Evolutionary conservation across 192 early-diverging fungal genomes (phyloP), one percentile per base, ranked within the genome.

Genomic region (Coemansia sp.): DNA sequence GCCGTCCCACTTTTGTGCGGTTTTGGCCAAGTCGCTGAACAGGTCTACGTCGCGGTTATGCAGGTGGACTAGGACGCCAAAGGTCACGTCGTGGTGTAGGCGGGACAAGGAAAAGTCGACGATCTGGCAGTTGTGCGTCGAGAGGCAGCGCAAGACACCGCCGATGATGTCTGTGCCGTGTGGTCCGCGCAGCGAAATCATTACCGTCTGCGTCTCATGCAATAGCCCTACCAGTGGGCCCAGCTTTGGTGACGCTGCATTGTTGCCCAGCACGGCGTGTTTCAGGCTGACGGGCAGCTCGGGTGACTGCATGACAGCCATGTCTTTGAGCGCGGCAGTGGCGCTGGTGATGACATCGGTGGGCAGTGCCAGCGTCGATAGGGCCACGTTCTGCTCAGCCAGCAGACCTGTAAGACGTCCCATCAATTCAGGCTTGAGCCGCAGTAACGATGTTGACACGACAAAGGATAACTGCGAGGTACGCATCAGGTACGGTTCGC

Each of bases 111-210:
- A 91, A 70, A 96, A 94, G 73, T 96, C 94, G 21, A 90, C 88
- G 31, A 96, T 89, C n/a, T 83, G 85, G 70, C 92, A 93, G 19
- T 89, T 77, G 72, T 92, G 87, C 58, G 84, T 87, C 32, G 92
- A 89, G 12, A 93, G 78, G 62, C 90, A 90, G 44, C 87, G 85
- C 10, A 96, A 84, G 5, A 96, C 86, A 8, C 89, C 90, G 51
- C 91, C 93, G 70, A 94, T 93, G 69, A 96, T 94, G 68, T 96
- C 94, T 0, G 94, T 96, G 42, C 94, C 94, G 70, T 96, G 94
- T 11, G 91, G 90, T 5, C 94, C 94, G 34, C 90, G 88, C 70
- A 94, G 80, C 31, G 93, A 90, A 38, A 94, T 87, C 58, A 94
- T 82, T 10, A 94, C 90, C 12, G 90, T 92, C 69, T 94, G 93